Evolutionary conservation across 768 basidiomycete genomes (phyloP), one percentile per base, ranked within the genome.

Genomic region (Boletellus ananiceps): DNA sequence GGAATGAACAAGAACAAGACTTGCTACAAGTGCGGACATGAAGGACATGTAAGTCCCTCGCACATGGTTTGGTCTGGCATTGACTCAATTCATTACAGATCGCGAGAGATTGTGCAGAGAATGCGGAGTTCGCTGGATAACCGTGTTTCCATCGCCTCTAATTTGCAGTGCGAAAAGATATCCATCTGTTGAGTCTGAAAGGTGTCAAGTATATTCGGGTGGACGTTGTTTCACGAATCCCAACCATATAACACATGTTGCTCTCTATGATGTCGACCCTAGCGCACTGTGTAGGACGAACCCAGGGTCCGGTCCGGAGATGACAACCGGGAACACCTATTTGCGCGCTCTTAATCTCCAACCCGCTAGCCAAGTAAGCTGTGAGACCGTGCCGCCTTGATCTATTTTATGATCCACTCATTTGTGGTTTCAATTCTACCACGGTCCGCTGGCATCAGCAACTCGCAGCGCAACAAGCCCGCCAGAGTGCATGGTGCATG

Each of bases 21-120:
- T 44, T 93, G 90, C 65, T 93, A 88, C 72, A 91, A 88, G 62
- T 93, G 91, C 61, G 84, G 88, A 63, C 81, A 84, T 66, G 86
- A 88, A 66, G 90, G 90, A 55, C 89, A 93, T 73, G 89, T 92
- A 64, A 68, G 87, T 74, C 23, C 38, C 41, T 35, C 29, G 12
- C 7, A 11, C 23, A 46, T 33, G 34, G 31, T 41, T 25, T 16
- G 33, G 41, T 39, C 35, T 40, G 33, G 38, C 32, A 47, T 47
- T 56, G 23, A 58, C 50, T 41, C 34, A 40, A 38, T 23, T 15
- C 33, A 12, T 44, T 42, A 29, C 51, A 85, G 82, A 82, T 85
- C 61, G 81, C 82, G 38, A 75, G 80, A 66, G 82, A 84, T 44
- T 85, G 83, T 65, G 76, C 80, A 36, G 82, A 82, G 62, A 74